Conservation (phyloP, 164 flowering plant species). For the Santalum album region DNA sequence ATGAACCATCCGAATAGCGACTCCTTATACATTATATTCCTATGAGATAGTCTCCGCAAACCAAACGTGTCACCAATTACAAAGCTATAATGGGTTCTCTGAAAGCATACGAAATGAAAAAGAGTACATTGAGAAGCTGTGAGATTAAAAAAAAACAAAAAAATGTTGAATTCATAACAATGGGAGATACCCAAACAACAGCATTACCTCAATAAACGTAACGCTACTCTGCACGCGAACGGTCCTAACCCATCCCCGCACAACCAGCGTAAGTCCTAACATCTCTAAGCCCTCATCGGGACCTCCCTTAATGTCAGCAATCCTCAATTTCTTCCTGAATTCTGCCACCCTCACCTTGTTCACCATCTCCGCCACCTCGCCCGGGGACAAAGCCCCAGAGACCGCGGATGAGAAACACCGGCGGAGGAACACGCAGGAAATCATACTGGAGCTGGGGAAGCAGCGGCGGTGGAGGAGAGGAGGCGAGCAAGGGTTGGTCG, state of each 20-base stretch:
- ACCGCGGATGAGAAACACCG: slow-evolving; percentile 27
- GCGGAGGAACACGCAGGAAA: not conserved
- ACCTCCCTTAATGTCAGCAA: slow-evolving; percentile 71
- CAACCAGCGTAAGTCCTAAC: slow-evolving; percentile 53
- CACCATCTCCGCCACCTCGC: slow-evolving; percentile 24
- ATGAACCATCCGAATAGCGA: too few relatives aligned
- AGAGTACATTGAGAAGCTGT: too few relatives aligned
- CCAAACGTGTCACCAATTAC: too few relatives aligned
- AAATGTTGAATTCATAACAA: too few relatives aligned
- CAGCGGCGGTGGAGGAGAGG: too few relatives aligned
- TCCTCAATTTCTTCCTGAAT: slow-evolving; percentile 55
- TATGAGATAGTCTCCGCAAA: too few relatives aligned
- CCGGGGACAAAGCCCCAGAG: slow-evolving; percentile 29
- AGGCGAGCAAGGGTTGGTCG: too few relatives aligned
- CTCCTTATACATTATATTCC: too few relatives aligned
- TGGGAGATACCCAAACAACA: too few relatives aligned
- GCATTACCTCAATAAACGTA: slow-evolving; percentile 67
- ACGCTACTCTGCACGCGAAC: slow-evolving; percentile 75
- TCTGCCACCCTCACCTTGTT: slow-evolving; percentile 42
- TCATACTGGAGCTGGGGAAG: not conserved
- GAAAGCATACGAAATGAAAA: too few relatives aligned
- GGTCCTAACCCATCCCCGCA: slow-evolving; percentile 92
- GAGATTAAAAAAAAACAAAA: too few relatives aligned
- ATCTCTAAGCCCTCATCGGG: slow-evolving; percentile 59
- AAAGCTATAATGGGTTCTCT: too few relatives aligned